Conservation (phyloP, 2,329 filamentous ascomycete species). For the Davidsoniella eucalypti region DNA sequence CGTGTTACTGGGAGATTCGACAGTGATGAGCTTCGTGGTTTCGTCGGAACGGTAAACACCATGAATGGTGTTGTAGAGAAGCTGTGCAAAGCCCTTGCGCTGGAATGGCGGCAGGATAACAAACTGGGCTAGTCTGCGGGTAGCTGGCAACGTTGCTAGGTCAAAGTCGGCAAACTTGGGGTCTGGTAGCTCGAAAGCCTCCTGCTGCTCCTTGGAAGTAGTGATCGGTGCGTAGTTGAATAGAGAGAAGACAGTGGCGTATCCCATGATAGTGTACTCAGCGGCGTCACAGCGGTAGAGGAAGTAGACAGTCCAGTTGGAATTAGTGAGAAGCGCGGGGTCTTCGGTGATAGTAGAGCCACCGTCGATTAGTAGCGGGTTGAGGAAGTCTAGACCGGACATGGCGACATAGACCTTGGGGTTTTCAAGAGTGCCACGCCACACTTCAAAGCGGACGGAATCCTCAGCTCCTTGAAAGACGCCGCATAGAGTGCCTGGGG, state of each 20-base stretch:
- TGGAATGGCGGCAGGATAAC: constrained; percentile 81
- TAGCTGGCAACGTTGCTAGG: constrained; percentile 49
- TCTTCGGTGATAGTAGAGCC: constrained; percentile 53
- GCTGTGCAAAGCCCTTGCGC: constrained; percentile 57
- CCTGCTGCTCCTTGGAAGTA: constrained; percentile 5
- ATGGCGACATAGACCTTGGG: constrained; percentile 53
- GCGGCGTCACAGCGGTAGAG: constrained; percentile 41
- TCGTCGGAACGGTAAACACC: constrained; percentile 46
- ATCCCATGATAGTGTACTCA: constrained; percentile 70
- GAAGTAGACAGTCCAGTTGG: constrained; percentile 87
- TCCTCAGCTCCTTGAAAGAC: not conserved
- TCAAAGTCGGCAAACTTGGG: constrained; percentile 23
- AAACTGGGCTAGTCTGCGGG: constrained; percentile 84
- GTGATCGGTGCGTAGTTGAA: constrained; percentile 44
- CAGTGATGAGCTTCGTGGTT: constrained; percentile 66
- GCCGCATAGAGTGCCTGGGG: constrained; percentile 7
- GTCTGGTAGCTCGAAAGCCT: not conserved
- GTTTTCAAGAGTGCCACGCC: constrained; percentile 61
- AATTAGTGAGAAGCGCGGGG: constrained; percentile 40
- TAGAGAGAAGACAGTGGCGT: constrained; percentile 79
- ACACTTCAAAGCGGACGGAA: constrained; percentile 51
- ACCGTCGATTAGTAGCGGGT: constrained; percentile 82
- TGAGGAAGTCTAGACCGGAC: constrained; percentile 65
- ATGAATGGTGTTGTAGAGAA: constrained; percentile 71
- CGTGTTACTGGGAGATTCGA: constrained; percentile 83